These are phyloP conservation scores for Epichloe aotearoae DNA, from an alignment of 2,329 filamentous ascomycete species.

Conservation along the genomic window DNA sequence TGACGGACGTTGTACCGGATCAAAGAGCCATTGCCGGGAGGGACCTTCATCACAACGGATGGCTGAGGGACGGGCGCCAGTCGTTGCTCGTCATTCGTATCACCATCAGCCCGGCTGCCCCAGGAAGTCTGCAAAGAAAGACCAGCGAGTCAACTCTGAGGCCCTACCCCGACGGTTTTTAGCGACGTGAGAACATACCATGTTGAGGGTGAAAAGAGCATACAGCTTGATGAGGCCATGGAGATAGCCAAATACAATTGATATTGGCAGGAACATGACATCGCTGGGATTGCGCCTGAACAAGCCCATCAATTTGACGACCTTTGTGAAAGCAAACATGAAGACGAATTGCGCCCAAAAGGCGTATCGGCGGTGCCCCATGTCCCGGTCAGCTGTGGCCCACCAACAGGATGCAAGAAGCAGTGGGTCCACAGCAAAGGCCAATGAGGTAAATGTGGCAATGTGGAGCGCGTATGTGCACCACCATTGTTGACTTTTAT, in stretches of 20 bases:
- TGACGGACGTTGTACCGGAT: constrained; percentile 33
- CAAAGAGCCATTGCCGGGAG: constrained; percentile 28
- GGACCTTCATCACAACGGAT: constrained; percentile 28
- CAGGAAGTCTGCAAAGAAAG: constrained; percentile 61
- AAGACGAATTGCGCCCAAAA: constrained; percentile 54
- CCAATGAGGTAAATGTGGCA: constrained; percentile 83
- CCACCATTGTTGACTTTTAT: constrained; percentile 77
- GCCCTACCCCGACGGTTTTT: not conserved
- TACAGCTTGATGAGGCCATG: constrained; percentile 89
- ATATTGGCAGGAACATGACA: constrained; percentile 67
- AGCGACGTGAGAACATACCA: constrained; percentile 44
- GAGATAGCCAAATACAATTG: constrained; percentile 81
- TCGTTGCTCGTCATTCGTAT: constrained; percentile 64
- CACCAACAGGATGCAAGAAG: constrained; percentile 57
- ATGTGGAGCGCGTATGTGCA: constrained; percentile 87
- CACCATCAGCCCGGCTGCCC: constrained; percentile 87
- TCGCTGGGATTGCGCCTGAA: constrained; percentile 77
- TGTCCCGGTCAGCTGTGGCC: constrained; percentile 50
- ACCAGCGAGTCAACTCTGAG: not conserved
- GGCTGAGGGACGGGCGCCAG: constrained; percentile 39
- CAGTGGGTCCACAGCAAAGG: constrained; percentile 63
- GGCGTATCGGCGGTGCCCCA: constrained; percentile 35
- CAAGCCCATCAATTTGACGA: constrained; percentile 78
- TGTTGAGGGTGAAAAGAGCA: constrained; percentile 67
- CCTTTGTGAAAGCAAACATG: constrained; percentile 75